A percentile compares a stretch with the other conserved stretches of the same genome.
Evolutionary conservation across 495 filamentous ascomycete genomes (phyloP).

Genomic region (Alectoria sarmentosa): DNA sequence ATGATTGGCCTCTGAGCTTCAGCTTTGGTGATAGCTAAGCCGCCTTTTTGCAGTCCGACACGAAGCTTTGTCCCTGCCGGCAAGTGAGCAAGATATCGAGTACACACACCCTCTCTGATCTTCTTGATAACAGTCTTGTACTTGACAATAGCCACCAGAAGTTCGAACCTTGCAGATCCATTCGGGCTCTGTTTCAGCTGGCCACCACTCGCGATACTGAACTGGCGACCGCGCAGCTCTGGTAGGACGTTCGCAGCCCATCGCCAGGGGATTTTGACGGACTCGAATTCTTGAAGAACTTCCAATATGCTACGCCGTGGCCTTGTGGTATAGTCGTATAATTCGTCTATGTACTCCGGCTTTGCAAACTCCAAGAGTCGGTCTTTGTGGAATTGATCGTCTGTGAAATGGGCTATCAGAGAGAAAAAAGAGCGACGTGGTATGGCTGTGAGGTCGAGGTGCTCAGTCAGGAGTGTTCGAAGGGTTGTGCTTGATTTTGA

Average conservation of each 20-base stretch:
- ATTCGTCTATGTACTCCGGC: conserved; percentile 73
- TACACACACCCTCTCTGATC: conserved; percentile 81
- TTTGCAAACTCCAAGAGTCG: conserved; percentile 76
- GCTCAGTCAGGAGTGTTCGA: conserved; percentile 66
- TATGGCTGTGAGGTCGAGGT: conserved; percentile 82
- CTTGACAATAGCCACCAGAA: conserved; percentile 85
- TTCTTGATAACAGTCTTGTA: conserved; percentile 85
- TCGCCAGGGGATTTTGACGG: conserved; percentile 72
- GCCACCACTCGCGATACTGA: conserved; percentile 79
- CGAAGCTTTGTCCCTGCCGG: conserved; percentile 46
- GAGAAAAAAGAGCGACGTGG: conserved; percentile 82
- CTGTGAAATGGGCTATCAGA: conserved; percentile 62
- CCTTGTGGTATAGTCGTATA: conserved; percentile 91
- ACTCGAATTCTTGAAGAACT: conserved; percentile 81
- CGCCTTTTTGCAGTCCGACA: conserved; percentile 53
- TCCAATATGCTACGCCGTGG: conserved; percentile 88
- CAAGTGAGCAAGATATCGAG: conserved; percentile 70
- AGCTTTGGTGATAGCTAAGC: conserved; percentile 38
- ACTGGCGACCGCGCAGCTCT: conserved; percentile 68
- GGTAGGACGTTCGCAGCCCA: conserved; percentile 66
- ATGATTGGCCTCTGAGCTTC: conserved; percentile 54
- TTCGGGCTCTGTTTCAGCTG: conserved; percentile 35
- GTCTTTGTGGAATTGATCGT: conserved; percentile 65
- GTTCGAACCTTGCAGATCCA: conserved; percentile 52
- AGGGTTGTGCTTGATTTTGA: conserved; percentile 48